Conservation (phyloP, 345 rosid species). For the Pseudoturritis turrita region DNA sequence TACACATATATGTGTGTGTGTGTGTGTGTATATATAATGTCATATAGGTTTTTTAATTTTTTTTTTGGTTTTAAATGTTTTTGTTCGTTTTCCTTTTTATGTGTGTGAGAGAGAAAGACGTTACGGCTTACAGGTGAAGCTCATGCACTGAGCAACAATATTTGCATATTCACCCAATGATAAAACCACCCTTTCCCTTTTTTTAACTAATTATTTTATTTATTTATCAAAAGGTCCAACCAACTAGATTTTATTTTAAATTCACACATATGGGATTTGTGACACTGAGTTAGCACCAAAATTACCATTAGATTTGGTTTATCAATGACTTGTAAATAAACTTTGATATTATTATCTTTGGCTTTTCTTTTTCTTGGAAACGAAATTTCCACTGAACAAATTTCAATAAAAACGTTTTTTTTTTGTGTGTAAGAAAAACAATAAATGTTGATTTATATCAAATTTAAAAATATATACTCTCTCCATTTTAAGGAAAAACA, state of each 20-base stretch:
- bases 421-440: neutral
- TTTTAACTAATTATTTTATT: neutral
- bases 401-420: neutral
- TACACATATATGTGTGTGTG: neutral
- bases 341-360: neutral
- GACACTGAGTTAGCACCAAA: neutral
- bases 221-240: neutral
- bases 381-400: too few relatives aligned
- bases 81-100: slow-evolving; percentile 16
- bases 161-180: slow-evolving; percentile 20
- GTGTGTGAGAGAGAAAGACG: slow-evolving; percentile 32
- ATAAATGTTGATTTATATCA: neutral
- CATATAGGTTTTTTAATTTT: neutral
- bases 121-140: slow-evolving; percentile 33
- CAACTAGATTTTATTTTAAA: neutral
- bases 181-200: neutral
- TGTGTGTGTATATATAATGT: neutral
- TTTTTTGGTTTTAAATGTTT: neutral
- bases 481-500: neutral
- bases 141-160: slow-evolving; percentile 28
- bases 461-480: neutral
- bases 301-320: neutral
- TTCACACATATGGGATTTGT: neutral
- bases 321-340: neutral
- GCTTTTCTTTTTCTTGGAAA: too few relatives aligned